Conservation (phyloP, 2,329 filamentous ascomycete genomes). For the Aspergillus amoenus region DNA sequence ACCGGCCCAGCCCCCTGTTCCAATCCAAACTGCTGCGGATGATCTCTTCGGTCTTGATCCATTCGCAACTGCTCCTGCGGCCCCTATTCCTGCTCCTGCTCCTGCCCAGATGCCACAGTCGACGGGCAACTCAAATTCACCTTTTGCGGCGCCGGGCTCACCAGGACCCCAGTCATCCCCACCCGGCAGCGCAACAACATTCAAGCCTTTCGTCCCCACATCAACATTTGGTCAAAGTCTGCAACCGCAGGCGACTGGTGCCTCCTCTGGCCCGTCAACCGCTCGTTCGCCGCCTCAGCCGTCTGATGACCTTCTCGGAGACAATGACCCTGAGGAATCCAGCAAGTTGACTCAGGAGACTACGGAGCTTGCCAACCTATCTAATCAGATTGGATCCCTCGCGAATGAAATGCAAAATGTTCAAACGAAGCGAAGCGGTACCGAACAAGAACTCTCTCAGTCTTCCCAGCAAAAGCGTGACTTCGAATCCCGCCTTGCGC, state of each 20-base stretch:
- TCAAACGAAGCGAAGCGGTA: slow-evolving; percentile 73
- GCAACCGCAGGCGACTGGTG: slow-evolving; percentile 73
- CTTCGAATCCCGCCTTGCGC: slow-evolving; percentile 83
- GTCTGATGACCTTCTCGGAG: slow-evolving; percentile 84
- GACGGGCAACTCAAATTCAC: slow-evolving; percentile 68
- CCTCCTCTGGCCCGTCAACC: slow-evolving; percentile 41
- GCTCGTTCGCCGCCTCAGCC: slow-evolving; percentile 49
- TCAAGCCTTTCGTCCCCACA: slow-evolving; percentile 89
- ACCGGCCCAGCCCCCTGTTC: slow-evolving; percentile 50
- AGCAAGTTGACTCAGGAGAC: slow-evolving; percentile 87
- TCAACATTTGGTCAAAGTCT: slow-evolving; percentile 88
- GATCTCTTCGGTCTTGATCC: slow-evolving; percentile 92
- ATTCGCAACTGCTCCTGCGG: slow-evolving; percentile 52
- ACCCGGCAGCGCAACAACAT: slow-evolving; percentile 52
- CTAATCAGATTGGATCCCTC: slow-evolving; percentile 88
- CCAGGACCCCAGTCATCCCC: slow-evolving; percentile 42
- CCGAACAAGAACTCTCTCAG: slow-evolving; percentile 79
- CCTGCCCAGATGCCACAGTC: slow-evolving; percentile 63
- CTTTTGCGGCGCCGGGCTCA: slow-evolving; percentile 55
- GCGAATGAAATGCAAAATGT: slow-evolving; percentile 94
- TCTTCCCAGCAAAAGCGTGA: slow-evolving; percentile 85
- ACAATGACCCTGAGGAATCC: slow-evolving; percentile 83
- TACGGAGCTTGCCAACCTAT: slow-evolving; percentile 89
- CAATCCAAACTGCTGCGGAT: slow-evolving; percentile 80
- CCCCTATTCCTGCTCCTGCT: slow-evolving; percentile 53